phyloP scores from a whole-genome alignment of 768 basidiomycete species.

The Phylloporus arenicola region DNA sequence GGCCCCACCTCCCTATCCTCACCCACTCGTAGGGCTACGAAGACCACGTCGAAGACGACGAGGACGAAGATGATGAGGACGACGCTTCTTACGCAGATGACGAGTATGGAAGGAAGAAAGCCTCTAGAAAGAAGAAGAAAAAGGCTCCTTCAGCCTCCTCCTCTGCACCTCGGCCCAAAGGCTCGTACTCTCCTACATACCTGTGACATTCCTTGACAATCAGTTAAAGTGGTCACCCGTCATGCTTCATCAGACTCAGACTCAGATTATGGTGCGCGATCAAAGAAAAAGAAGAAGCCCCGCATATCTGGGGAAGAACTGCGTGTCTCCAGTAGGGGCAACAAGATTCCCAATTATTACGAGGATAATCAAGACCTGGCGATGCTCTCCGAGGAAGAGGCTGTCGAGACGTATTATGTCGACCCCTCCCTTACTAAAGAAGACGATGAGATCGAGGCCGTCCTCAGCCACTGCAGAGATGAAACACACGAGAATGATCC shows the following conservation, averaged over 20 bases:
- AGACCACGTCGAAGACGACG: slow-evolving; percentile 45
- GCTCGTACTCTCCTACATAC: slow-evolving; percentile 32
- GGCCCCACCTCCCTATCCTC: slow-evolving; percentile 10
- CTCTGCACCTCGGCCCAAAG: slow-evolving; percentile 50
- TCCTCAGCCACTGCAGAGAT: slow-evolving; percentile 82
- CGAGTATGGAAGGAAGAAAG: slow-evolving; percentile 68
- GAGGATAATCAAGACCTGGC: slow-evolving; percentile 76
- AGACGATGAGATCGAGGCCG: slow-evolving; percentile 89
- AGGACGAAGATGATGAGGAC: slow-evolving; percentile 62
- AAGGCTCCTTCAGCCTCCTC: slow-evolving; percentile 37
- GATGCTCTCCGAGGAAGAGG: slow-evolving; percentile 56
- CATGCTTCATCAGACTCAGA: slow-evolving; percentile 71
- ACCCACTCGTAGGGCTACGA: slow-evolving; percentile 53
- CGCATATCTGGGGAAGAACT: slow-evolving; percentile 59
- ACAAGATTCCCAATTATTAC: slow-evolving; percentile 78
- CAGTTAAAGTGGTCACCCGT: slow-evolving; percentile 41
- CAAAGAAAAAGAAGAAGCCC: slow-evolving; percentile 79
- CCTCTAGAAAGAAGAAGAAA: slow-evolving; percentile 63
- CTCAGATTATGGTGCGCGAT: slow-evolving; percentile 80
- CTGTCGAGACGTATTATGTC: slow-evolving; percentile 47
- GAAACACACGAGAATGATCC: slow-evolving; percentile 72
- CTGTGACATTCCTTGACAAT: slow-evolving; percentile 4
- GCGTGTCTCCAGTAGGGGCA: slow-evolving; percentile 70
- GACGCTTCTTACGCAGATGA: slow-evolving; percentile 78
- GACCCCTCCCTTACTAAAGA: slow-evolving; percentile 50